Evolutionary conservation across 306 rosid species (phyloP).

Genomic region (Cajanus cajan): DNA sequence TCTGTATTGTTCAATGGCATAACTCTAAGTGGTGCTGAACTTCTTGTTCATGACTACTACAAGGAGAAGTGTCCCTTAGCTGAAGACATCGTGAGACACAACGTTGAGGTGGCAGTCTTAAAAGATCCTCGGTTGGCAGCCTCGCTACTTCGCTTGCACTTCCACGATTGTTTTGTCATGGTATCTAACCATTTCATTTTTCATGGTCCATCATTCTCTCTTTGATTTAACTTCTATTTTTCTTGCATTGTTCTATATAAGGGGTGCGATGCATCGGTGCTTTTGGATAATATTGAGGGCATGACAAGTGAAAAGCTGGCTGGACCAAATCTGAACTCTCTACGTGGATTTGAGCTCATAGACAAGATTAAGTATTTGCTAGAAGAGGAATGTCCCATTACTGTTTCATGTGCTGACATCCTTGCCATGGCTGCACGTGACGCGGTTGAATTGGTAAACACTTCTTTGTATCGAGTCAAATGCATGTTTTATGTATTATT

Average conservation of each 20-base stretch:
- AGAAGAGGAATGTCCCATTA: conserved; percentile 73
- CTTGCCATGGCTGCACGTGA: conserved; percentile 89
- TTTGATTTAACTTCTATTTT: neutral
- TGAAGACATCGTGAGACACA: conserved; percentile 67
- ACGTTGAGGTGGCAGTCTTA: conserved; percentile 50
- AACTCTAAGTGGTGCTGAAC: conserved; percentile 26
- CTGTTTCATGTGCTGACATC: conserved; percentile 88
- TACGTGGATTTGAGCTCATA: conserved; percentile 72
- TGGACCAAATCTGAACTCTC: conserved; percentile 63
- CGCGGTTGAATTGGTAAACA: conserved; percentile 59
- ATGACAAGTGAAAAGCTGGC: conserved; percentile 83
- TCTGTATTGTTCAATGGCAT: conserved; percentile 31
- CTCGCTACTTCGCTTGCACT: conserved; percentile 85
- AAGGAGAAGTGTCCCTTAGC: conserved; percentile 67
- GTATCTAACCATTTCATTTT: conserved; percentile 27
- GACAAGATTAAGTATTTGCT: conserved; percentile 64
- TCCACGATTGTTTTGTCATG: conserved; percentile 92
- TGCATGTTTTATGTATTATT: neutral
- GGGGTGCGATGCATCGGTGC: conserved; percentile 96
- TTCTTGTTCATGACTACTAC: conserved; percentile 66
- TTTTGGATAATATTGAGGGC: conserved; percentile 62
- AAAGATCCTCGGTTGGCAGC: conserved; percentile 90
- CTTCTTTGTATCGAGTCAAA: neutral
- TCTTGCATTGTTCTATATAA: conserved; percentile 13
- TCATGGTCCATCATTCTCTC: neutral